These are phyloP conservation scores for Juncus effusus DNA, from an alignment of 176 grass and related monocot genomes.

Conservation along the genomic window DNA sequence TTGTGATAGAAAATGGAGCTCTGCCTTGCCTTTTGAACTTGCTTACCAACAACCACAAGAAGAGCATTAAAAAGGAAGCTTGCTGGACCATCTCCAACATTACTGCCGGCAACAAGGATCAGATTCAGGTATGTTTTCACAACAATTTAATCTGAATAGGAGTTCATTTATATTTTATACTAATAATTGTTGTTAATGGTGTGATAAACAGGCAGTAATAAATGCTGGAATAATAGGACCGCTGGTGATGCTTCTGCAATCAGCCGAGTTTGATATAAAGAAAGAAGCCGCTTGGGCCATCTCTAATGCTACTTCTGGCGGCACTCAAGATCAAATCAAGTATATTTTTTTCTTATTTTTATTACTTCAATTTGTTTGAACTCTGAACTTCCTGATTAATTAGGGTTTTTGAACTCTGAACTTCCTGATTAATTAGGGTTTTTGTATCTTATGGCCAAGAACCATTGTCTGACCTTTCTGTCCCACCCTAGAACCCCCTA, in stretches of 20 bases:
- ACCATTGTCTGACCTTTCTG: neutral
- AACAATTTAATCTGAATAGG: neutral
- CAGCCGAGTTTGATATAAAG: slow-evolving; percentile 42
- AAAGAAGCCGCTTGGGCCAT: slow-evolving; percentile 49
- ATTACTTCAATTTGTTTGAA: slow-evolving; percentile 4
- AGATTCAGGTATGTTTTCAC: slow-evolving; percentile 63
- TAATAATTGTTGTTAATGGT: neutral
- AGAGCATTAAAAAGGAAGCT: slow-evolving; percentile 98
- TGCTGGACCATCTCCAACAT: slow-evolving; percentile 98
- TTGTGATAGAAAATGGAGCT: slow-evolving; percentile 80
- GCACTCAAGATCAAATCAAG: slow-evolving; percentile 46
- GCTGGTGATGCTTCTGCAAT: slow-evolving; percentile 33
- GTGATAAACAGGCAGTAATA: slow-evolving; percentile 41
- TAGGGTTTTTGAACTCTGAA: slow-evolving; percentile 4
- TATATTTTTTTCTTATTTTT: slow-evolving; percentile 26
- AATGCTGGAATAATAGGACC: slow-evolving; percentile 41
- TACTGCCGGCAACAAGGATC: slow-evolving; percentile 87
- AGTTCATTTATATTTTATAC: neutral
- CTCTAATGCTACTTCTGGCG: slow-evolving; percentile 36
- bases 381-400: slow-evolving; percentile 6
- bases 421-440: neutral
- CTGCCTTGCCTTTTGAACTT: slow-evolving; percentile 86
- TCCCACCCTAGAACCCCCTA: neutral
- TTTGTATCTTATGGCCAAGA: too few relatives aligned
- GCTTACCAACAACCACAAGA: slow-evolving; percentile 80